Percentiles rank a stretch among this genome's conserved stretches.
Conservation (phyloP, 176 grass and related monocot genomes). For the Musa beccarii region DNA sequence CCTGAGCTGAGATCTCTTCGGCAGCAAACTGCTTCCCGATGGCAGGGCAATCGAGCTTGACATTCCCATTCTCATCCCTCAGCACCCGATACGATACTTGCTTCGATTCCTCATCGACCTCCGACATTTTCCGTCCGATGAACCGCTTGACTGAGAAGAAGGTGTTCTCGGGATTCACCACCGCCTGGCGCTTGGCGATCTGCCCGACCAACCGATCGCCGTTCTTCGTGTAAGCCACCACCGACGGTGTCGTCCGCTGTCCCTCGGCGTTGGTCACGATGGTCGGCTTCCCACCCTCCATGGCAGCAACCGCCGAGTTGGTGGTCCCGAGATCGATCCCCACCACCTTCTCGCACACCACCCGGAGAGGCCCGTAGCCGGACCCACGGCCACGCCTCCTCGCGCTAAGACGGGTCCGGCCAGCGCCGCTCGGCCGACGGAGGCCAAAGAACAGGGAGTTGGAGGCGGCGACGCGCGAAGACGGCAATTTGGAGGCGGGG, state of each 20-base stretch:
- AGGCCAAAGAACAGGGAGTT: slow-evolving; percentile 42
- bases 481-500: slow-evolving; percentile 28
- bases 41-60: slow-evolving; percentile 94
- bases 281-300: slow-evolving; percentile 92
- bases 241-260: slow-evolving; percentile 75
- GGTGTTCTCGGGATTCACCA: slow-evolving; percentile 94
- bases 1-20: slow-evolving; percentile 90
- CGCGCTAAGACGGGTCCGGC: background rate
- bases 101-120: slow-evolving; percentile 90
- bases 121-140: slow-evolving; percentile 84
- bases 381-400: slow-evolving; percentile 13
- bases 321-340: slow-evolving; percentile 91
- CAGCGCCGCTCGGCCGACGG: slow-evolving; percentile 13
- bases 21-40: slow-evolving; percentile 94
- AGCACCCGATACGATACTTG: slow-evolving; percentile 79
- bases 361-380: slow-evolving; percentile 40
- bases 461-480: slow-evolving; percentile 11
- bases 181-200: slow-evolving; percentile 88
- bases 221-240: slow-evolving; percentile 80
- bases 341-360: slow-evolving; percentile 89
- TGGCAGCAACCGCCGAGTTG: slow-evolving; percentile 85
- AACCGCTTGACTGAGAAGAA: slow-evolving; percentile 97
- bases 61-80: slow-evolving; percentile 79
- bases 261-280: slow-evolving; percentile 94
- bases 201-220: slow-evolving; percentile 75